phyloP scores from a whole-genome alignment of 768 basidiomycete species.

The Chiua virens region DNA sequence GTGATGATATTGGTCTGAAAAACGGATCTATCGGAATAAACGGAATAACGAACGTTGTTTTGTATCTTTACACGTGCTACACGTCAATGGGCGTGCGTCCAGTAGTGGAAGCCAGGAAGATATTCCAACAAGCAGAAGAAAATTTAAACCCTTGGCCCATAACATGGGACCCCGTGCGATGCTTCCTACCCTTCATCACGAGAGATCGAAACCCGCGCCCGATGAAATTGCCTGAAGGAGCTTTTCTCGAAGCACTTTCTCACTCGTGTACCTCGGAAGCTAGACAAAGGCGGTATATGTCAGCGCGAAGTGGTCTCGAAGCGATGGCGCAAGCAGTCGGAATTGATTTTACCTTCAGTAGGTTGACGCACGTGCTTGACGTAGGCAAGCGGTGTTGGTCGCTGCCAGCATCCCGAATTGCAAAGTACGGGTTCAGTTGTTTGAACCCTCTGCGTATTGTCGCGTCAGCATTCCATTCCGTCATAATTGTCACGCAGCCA shows the following conservation, averaged over 20 bases:
- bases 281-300: constrained; percentile 25
- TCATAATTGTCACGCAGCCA: background rate
- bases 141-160: background rate
- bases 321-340: background rate
- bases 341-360: constrained; percentile 66
- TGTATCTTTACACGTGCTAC: constrained; percentile 7
- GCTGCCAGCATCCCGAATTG: constrained; percentile 76
- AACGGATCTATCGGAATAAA: constrained; percentile 12
- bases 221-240: constrained; percentile 84
- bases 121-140: background rate
- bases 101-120: background rate
- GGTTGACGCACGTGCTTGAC: constrained; percentile 87
- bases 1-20: background rate
- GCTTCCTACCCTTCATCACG: constrained; percentile 39
- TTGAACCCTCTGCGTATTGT: constrained; percentile 64
- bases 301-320: background rate
- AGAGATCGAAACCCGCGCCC: constrained; percentile 91
- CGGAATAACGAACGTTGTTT: background rate
- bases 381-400: constrained; percentile 75
- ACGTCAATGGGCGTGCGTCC: background rate
- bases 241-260: constrained; percentile 66
- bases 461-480: background rate
- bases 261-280: constrained; percentile 71
- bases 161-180: background rate
- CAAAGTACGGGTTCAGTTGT: constrained; percentile 84